Conservation (phyloP, 306 rosid genomes). For the Herpetospermum pedunculosum region DNA sequence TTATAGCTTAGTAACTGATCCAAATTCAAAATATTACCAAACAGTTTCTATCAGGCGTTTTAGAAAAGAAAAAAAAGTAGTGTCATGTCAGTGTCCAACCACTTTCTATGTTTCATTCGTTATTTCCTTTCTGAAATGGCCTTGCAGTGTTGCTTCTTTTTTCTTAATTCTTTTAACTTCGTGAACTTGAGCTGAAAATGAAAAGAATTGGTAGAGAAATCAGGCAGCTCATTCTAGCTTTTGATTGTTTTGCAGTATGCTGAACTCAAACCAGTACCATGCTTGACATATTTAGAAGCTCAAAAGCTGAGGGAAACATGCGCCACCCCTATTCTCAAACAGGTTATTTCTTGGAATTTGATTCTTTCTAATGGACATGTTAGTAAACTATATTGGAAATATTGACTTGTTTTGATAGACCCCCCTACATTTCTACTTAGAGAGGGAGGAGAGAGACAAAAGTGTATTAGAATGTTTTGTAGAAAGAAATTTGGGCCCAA, state of each 20-base stretch:
- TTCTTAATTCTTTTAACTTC: not conserved
- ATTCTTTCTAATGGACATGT: not conserved
- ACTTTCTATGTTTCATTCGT: not conserved
- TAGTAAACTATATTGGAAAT: not conserved
- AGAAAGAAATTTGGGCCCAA: not conserved
- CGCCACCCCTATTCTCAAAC: constrained; percentile 84
- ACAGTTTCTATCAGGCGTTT: not conserved
- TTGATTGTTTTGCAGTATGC: constrained; percentile 61
- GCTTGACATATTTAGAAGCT: constrained; percentile 78
- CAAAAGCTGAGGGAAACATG: constrained; percentile 48
- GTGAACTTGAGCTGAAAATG: not conserved
- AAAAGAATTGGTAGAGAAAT: not conserved
- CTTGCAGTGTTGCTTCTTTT: not conserved
- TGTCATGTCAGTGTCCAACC: not conserved
- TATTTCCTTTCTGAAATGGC: not conserved
- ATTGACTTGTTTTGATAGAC: not conserved
- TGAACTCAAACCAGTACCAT: constrained; percentile 94
- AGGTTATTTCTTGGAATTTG: constrained; percentile 36
- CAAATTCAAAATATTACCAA: not conserved
- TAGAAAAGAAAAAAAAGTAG: not conserved
- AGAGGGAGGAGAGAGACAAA: not conserved
- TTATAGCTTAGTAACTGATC: not conserved
- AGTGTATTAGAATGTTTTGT: not conserved
- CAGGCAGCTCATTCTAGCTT: not conserved
- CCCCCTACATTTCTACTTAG: not conserved